These are phyloP conservation scores for Candida cerambycidarum DNA, from an alignment of 805 yeast species.

Conservation along the genomic window DNA sequence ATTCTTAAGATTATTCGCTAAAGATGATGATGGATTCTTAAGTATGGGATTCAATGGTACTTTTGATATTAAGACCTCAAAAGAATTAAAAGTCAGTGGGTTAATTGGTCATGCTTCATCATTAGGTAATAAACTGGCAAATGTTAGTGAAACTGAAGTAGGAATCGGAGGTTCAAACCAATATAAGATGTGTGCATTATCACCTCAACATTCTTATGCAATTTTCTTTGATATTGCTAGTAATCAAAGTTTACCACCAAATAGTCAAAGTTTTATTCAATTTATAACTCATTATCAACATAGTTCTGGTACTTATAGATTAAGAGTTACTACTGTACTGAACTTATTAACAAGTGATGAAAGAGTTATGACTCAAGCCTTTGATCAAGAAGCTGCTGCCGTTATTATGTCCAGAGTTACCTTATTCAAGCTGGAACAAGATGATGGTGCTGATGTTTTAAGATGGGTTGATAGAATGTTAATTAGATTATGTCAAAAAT, in stretches of 20 bases:
- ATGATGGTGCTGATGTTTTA: constrained; percentile 89
- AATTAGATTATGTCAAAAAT: constrained; percentile 35
- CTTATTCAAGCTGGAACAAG: constrained; percentile 72
- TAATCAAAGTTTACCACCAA: constrained; percentile 26
- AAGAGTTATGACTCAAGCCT: constrained; percentile 44
- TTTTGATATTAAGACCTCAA: constrained; percentile 52
- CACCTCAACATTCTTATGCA: constrained; percentile 60
- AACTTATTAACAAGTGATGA: constrained; percentile 42
- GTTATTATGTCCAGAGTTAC: constrained; percentile 69
- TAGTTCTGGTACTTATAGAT: constrained; percentile 53
- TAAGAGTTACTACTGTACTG: constrained; percentile 61
- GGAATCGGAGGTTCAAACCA: constrained; percentile 92
- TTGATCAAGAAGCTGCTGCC: constrained; percentile 71
- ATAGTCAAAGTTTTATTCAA: constrained; percentile 43
- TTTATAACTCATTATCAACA: constrained; percentile 64
- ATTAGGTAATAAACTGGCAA: constrained; percentile 59
- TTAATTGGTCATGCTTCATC: constrained; percentile 63
- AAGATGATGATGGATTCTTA: constrained; percentile 33
- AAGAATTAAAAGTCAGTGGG: constrained; percentile 55
- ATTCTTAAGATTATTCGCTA: constrained; percentile 50
- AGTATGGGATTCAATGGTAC: constrained; percentile 61
- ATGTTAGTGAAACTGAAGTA: constrained; percentile 87
- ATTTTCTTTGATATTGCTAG: constrained; percentile 54
- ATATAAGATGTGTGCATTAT: constrained; percentile 70
- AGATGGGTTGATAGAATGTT: constrained; percentile 84